Evolutionary conservation across 108 stramenopile species (phyloP), one percentile per base, ranked within the genome.

Genomic region (Cyclotella atomus): DNA sequence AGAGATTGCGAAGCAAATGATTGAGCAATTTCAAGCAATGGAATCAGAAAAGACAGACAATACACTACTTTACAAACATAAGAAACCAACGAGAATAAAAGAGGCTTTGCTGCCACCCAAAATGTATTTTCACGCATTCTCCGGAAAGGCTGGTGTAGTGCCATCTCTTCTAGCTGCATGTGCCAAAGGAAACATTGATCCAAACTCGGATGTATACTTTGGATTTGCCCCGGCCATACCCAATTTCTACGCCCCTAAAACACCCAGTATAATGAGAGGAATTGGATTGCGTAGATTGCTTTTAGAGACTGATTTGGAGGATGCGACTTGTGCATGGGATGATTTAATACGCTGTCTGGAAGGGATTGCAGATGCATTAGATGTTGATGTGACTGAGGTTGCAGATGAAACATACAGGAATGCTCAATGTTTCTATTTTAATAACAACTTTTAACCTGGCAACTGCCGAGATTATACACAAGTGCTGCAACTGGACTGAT

Each of bases 51-150:
- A 43, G 6, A 12, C 38, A 34, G 33, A 15, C 16, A 59, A 27
- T 19, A 45, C 35, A 41, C n/a, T n/a, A n/a, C n/a, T n/a, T n/a
- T n/a, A n/a, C n/a, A 44, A 44, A 69, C 23, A 19, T n/a, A 63
- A 0, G n/a, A 73, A 10, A 30, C 70, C 30, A 46, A 36, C 53
- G 20, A 53, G 49, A 61, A 33, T 10, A 36, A 52, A 29, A 29
- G 50, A 66, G 15, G 35, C 56, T 38, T 30, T 81, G 12, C 57
- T 95, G 14, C 94, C 94, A 34, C 90, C 91, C 16, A 73, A 77
- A 65, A 78, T 95, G 10, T 95, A 95, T 65, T 95, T 95, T 70
- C 94, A 95, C 82, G 91, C 94, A 29, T 95, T 92, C 73, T 90
- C 90, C 17, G 94, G 94, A 10, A 95, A 95, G 63, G 81, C 68